Conservation (phyloP, 306 rosid species). For the Corylus americana region DNA sequence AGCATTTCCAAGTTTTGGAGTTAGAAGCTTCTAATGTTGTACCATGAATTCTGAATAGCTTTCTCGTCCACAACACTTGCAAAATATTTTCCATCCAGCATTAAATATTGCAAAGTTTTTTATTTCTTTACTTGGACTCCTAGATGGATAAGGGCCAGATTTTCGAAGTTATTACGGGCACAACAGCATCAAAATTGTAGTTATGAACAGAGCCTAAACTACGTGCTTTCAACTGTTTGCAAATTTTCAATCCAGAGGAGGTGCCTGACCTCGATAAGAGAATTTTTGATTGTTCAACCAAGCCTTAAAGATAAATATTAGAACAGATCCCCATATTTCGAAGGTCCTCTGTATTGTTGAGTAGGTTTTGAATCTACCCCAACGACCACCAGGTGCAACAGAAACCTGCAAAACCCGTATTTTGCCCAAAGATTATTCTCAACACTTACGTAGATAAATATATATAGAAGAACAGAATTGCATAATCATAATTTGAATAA, state of each 20-base stretch:
- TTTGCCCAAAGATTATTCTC: slow-evolving; percentile 16
- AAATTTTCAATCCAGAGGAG: slow-evolving; percentile 4
- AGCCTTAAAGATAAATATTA: slow-evolving; percentile 68
- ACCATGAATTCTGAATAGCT: not conserved
- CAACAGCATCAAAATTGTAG: not conserved
- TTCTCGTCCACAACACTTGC: not conserved
- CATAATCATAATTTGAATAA: not conserved
- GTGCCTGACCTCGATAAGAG: slow-evolving; percentile 66
- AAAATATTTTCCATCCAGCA: not conserved
- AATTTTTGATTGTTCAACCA: slow-evolving; percentile 83
- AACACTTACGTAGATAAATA: not conserved
- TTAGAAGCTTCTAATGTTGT: not conserved
- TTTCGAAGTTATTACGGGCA: not conserved
- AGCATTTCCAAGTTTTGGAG: not conserved
- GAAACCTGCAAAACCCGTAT: slow-evolving; percentile 65
- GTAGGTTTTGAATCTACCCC: slow-evolving; percentile 96
- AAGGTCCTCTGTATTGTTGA: slow-evolving; percentile 93
- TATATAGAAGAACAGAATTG: not conserved
- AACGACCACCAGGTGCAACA: slow-evolving; percentile 93
- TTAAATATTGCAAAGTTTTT: not conserved
- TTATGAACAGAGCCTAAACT: not conserved
- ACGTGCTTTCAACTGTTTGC: not conserved
- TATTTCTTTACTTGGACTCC: not conserved
- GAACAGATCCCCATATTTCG: slow-evolving; percentile 99
- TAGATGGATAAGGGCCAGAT: not conserved